A percentile compares a stretch with the other conserved stretches of the same genome.
Conservation (phyloP, 2,329 filamentous ascomycete species). For the Colletotrichum sidae region DNA sequence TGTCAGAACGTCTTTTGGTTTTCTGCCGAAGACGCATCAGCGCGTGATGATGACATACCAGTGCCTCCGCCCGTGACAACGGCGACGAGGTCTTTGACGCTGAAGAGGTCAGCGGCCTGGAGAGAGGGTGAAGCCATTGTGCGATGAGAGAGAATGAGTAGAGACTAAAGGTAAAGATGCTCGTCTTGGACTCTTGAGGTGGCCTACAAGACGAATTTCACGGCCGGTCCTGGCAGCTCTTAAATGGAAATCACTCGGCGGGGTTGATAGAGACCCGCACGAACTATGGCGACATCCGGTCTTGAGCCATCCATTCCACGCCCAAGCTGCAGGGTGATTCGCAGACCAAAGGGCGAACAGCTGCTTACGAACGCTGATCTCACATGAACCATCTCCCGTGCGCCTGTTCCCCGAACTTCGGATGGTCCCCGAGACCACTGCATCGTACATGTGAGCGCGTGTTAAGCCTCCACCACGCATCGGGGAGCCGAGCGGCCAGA, state of each 20-base stretch:
- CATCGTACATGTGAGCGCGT: no score
- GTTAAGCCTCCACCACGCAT: no score
- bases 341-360: background rate
- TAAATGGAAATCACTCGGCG: conserved; percentile 6
- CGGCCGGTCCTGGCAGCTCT: background rate
- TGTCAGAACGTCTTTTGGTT: background rate
- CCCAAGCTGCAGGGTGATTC: background rate
- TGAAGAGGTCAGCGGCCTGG: conserved; percentile 52
- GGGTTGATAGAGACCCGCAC: conserved; percentile 20
- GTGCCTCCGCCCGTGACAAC: conserved; percentile 66
- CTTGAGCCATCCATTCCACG: background rate
- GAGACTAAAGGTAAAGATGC: no score
- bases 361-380: conserved; percentile 2
- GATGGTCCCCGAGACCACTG: background rate
- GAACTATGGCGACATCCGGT: conserved; percentile 32
- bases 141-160: background rate
- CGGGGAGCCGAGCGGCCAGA: no score
- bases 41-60: conserved; percentile 6
- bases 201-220: no score
- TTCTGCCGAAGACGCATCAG: background rate
- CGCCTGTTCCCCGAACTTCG: conserved; percentile 2
- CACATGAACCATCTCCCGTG: no score
- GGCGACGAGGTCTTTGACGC: conserved; percentile 62
- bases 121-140: conserved; percentile 35
- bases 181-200: no score